Base-by-base conservation (phyloP, 257 asterid species). In the Nyctanthes arbortristis region DNA sequence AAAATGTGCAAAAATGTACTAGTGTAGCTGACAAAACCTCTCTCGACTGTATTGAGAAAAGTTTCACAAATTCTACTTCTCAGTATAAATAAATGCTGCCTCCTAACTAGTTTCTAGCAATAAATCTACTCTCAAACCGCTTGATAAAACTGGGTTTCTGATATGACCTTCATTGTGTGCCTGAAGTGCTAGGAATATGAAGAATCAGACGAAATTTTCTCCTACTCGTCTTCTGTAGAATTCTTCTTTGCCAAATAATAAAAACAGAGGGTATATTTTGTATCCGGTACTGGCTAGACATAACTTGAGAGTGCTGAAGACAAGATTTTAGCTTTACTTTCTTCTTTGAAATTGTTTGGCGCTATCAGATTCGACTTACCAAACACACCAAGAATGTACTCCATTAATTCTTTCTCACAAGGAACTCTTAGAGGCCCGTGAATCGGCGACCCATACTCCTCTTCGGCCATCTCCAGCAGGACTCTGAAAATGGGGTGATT, bases 381-480 rank as follows among this genome's bases (percentile, higher is more conserved):
- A 24, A 52, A 52, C 59, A 52, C 59, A 22, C 59, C 59, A 5
- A 86, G 71, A 65, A 79, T 54, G 71, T 75, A 74, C 20, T 84
- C 75, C 57, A 81, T 61, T 1, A 86, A 33, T 55, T 80, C 81
- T 43, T 79, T 84, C 70, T 83, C 92, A 35, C 78, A 81, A 4
- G 84, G 92, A 33, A 81, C 75, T 35, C 58, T 68, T 31, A 84
- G 63, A 20, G 88, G 89, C 1, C 89, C 92, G 24, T 77, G 64
- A 43, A 37, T 68, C 0, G 72, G 70, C 37, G 62, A 63, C 7
- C 89, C 84, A 29, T 83, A 81, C 72, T 86, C 87, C 59, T 83
- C 88, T 65, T 86, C 84, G 25, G 87, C 89, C 89, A 86, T 86
- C 70, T 84, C 84, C 18, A 84, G 22, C 61, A 86, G 45, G 63